Base-by-base conservation (phyloP, 2,329 filamentous ascomycete species). In the Epichloe sylvatica region DNA sequence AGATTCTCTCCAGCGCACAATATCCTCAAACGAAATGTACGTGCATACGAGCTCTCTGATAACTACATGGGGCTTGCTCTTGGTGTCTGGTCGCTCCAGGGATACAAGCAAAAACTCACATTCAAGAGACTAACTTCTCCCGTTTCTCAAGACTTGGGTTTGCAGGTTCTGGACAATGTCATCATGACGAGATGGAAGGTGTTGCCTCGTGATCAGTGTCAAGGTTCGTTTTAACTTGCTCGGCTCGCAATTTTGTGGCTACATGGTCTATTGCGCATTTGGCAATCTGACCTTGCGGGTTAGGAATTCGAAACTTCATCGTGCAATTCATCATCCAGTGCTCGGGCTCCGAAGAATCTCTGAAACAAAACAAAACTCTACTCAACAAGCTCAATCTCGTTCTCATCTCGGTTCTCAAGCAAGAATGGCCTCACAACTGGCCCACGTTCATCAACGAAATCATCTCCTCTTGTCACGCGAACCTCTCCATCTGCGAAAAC, bases 391-490 rank as follows among this genome's bases (percentile, higher is more conserved):
- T 98, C 54, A 98, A 98, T 64, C 79, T 98, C 60, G 91, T 97
- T 51, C 84, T 98, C 55, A 88, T 98, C 59, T 96, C 90, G 51
- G 91, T 98, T 55, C 75, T 98, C 63, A 98, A 98, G 76, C 92
- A 98, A 71, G 92, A 98, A 70, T 98, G 92, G 92, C 92, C 92
- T 51, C 91, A 97, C 71, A 94, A 98, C 75, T 98, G 94, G 92
- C 92, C 94, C 11, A 95, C 89, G 19, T 98, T 98, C 70, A 97
- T 98, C 77, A 97, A 97, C 74, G 92, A 98, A 73, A 98, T 98
- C 68, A 89, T 98, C 60, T 85, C 88, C 21, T 91, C 92, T 50
- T 97, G 90, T 70, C 90, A 94, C 66, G 91, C 87, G 58, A 96
- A 86, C 68, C 75, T 98, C 49, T 92, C 91, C 37, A 94, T 98